Evolutionary conservation across 805 yeast genomes (phyloP).

Genomic region (Pichia phayaonensis): DNA sequence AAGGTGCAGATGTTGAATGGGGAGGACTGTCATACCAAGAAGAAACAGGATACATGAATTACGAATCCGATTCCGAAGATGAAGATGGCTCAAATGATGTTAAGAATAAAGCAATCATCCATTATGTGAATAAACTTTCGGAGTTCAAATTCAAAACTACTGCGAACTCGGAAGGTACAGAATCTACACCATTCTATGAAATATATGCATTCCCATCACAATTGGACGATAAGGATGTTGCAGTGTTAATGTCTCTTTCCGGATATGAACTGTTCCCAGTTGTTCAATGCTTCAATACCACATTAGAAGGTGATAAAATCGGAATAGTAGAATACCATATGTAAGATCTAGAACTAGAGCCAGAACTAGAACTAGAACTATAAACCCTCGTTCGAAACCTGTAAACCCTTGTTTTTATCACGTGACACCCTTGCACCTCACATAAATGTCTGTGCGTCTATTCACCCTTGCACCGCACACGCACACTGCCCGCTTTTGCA

Average conservation of each 20-base stretch:
- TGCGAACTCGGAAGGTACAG: neutral
- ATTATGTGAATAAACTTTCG: constrained; percentile 37
- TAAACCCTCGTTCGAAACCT: neutral
- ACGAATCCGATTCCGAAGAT: constrained; percentile 32
- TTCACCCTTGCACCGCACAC: neutral
- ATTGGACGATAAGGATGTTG: neutral
- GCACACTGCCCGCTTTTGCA: neutral
- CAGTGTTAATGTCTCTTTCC: neutral
- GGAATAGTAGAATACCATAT: constrained; percentile 5
- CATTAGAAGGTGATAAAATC: constrained; percentile 2
- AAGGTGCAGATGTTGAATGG: constrained; percentile 66
- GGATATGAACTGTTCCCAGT: constrained; percentile 22
- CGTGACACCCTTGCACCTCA: constrained; percentile 10
- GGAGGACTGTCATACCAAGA: constrained; percentile 50
- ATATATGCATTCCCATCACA: constrained; percentile 12
- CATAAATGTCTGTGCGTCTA: neutral
- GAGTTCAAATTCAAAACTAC: constrained; percentile 24
- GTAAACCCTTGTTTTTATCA: neutral
- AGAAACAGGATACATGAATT: constrained; percentile 33
- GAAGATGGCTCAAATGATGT: constrained; percentile 16
- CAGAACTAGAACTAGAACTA: no score
- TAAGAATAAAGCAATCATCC: constrained; percentile 32
- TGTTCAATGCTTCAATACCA: constrained; percentile 9
- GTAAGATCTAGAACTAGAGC: neutral
- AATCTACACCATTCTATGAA: constrained; percentile 14